Evolutionary conservation across 352 stramenopile genomes (phyloP).

Genomic region (Blastocystis sp.): DNA sequence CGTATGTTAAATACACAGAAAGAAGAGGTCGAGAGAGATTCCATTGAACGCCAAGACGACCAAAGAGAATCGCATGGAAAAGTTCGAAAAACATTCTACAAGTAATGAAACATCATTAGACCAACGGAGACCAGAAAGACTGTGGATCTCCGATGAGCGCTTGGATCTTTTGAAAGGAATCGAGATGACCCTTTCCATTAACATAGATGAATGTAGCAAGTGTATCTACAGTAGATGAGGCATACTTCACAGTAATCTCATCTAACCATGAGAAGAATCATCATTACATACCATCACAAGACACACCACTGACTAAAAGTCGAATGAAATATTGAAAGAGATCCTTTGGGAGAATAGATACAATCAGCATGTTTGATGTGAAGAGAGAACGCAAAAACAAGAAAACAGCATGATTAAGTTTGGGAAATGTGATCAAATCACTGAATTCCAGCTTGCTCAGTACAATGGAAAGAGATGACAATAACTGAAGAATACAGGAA

Average conservation of each 20-base stretch:
- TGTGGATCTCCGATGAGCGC: background rate
- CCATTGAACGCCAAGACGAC: background rate
- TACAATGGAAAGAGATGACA: background rate
- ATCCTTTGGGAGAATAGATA: background rate
- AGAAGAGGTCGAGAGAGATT: background rate
- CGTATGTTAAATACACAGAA: slow-evolving; percentile 19
- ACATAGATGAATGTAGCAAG: slow-evolving; percentile 34
- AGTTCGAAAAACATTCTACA: slow-evolving; percentile 23
- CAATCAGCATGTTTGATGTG: background rate
- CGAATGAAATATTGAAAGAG: slow-evolving; percentile 10
- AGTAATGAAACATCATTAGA: background rate
- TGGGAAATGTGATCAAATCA: background rate
- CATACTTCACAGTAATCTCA: background rate
- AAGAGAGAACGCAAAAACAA: slow-evolving; percentile 5
- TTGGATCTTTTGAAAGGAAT: background rate
- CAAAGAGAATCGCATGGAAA: slow-evolving; percentile 17
- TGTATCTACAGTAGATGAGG: background rate
- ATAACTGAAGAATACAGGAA: background rate
- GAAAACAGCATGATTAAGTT: slow-evolving; percentile 6
- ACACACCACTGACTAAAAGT: background rate
- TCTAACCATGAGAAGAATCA: background rate
- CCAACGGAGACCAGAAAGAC: slow-evolving; percentile 24
- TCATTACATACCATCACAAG: background rate
- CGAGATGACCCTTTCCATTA: background rate
- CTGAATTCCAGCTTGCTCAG: background rate